Base-by-base conservation (phyloP, 441 rosid species). In the Populus hybrid region DNA sequence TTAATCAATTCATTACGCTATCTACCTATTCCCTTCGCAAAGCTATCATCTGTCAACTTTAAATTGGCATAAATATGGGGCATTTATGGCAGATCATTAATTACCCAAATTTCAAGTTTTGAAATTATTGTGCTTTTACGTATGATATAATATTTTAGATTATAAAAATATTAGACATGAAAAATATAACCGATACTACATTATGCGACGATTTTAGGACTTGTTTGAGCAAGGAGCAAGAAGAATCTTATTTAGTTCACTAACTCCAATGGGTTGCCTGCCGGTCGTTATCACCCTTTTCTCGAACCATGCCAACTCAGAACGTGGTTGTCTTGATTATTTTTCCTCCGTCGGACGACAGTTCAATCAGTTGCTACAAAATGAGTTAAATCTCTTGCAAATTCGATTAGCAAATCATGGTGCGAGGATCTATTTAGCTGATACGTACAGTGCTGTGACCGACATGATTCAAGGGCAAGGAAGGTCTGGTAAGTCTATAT, bases 191-290 rank as follows among this genome's bases (percentile, higher is more conserved):
- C 3, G 72, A 40, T 0, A 24, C 42, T 14, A 30, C 8, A 67
- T 24, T 69, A n/a, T 74, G 64, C 16, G 26, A 21, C 18, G 4
- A 36, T 10, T 24, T 8, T 71, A 93, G 97, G 89, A 76, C 38
- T 86, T 91, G 70, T 80, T 83, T 85, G 71, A 84, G 4, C 89
- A 89, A 89, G 95, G 97, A 65, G 97, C 93, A n/a, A 75, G 89
- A 78, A 88, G 46, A 67, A 80, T 94, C 8, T 7, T 46, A 0
- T 81, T 93, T 14, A 71, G 73, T 0, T 89, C 88, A 5, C 82
- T 93, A 24, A 89, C 97, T 50, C 97, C 97, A 8, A 86, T 93
- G 88, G 99, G 96, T 10, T 95, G 99, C 79, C 73, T 93, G 82
- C 98, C 99, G 5, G 42, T 84, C 12, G 83, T 93, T 2, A 93